Evolutionary conservation across 371 early-diverging fungal species (phyloP), one percentile per base, ranked within the genome.

Genomic region (Scutellospora calospora): DNA sequence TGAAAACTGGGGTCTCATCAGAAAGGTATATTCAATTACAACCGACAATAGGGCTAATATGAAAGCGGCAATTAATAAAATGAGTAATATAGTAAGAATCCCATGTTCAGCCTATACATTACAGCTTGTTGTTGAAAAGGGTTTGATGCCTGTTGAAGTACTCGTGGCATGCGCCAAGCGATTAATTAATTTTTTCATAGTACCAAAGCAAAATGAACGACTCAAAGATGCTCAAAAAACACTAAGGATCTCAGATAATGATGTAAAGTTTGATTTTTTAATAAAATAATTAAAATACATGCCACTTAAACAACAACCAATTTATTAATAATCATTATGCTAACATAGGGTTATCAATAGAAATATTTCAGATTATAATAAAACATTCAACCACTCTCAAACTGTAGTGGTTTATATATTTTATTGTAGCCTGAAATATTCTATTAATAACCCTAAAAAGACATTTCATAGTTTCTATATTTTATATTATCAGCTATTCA

Each of bases 151-250:
- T 18, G 38, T 65, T 35, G n/a, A 65, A 33, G 33, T 35, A 18
- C 33, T 65, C 29, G n/a, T 65, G 33, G 38, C n/a, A 33, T 14
- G 18, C 20, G 41, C n/a, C 29, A 65, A 38, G 33, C 5, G 66
- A 65, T 33, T 65, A 31, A 65, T 38, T 35, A 35, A 35, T 35
- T 65, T 65, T 65, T 65, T 65, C 33, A 65, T 35, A n/a, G 20
- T 3, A 20, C 38, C 38, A 41, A 65, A 65, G 6, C 38, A 65
- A 20, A 35, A 38, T 65, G 38, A 65, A 65, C 31, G 18, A 33
- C 20, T 65, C 3, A 38, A 63, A 35, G 14, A 38, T 38, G 38
- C 38, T 38, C 38, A 38, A 38, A 38, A 38, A 38, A 38, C 38
- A 38, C 6, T 38, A 2, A 38, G 38, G 38, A 2, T 38, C 38